Evolutionary conservation across 805 yeast genomes (phyloP).

Genomic region (Lachancea thermotolerans): DNA sequence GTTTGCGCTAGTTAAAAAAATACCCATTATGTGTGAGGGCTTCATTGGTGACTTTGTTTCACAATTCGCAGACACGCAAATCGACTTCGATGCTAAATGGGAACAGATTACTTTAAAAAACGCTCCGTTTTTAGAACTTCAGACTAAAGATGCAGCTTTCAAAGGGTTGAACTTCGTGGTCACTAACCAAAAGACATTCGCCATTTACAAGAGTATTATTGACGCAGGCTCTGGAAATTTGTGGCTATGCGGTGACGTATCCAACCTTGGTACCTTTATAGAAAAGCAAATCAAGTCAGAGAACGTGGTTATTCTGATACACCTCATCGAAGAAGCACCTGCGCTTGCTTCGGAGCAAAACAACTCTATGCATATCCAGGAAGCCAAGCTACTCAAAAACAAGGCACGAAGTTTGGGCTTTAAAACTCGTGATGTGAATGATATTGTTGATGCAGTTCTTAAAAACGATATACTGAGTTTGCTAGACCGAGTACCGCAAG

Average conservation of each 20-base stretch:
- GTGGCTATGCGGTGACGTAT: conserved; percentile 2
- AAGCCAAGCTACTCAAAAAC: conserved; percentile 11
- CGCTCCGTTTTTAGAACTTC: conserved; percentile 3
- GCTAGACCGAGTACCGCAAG: not conserved
- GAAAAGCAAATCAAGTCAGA: conserved; percentile 3
- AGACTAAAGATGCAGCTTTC: not conserved
- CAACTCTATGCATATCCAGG: not conserved
- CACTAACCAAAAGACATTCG: conserved; percentile 4
- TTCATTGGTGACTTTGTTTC: conserved; percentile 2
- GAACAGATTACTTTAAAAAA: conserved; percentile 1
- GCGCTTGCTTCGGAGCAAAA: conserved; percentile 1
- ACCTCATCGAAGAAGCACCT: not conserved
- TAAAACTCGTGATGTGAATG: conserved; percentile 21
- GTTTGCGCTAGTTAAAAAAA: conserved; percentile 12
- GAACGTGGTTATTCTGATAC: conserved; percentile 1
- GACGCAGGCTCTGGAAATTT: conserved; percentile 9
- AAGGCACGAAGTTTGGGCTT: conserved; percentile 17
- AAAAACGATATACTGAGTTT: conserved; percentile 11
- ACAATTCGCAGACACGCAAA: conserved; percentile 4
- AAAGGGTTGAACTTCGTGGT: conserved; percentile 6
- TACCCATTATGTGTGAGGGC: conserved; percentile 9
- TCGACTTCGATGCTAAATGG: conserved; percentile 14
- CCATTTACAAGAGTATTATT: conserved; percentile 7
- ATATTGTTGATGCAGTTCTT: conserved; percentile 23
- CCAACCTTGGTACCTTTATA: conserved; percentile 4